phyloP scores from a whole-genome alignment of 176 grass and related monocot genomes.

The Oryza glaberrima region DNA sequence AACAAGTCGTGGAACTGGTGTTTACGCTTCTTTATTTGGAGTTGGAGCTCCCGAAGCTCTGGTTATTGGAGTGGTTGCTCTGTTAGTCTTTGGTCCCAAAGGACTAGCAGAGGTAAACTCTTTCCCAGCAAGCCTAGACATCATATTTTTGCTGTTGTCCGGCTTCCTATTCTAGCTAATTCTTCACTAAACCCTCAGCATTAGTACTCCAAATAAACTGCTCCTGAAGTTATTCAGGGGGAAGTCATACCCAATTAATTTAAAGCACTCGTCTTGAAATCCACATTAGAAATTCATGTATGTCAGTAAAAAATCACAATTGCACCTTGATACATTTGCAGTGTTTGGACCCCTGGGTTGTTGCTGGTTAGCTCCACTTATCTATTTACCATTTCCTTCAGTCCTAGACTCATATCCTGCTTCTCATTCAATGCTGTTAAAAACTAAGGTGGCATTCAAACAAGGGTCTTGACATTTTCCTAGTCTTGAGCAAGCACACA shows the following conservation, averaged over 20 bases:
- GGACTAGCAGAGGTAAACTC: conserved; percentile 87
- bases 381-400: background rate
- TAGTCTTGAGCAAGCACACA: background rate
- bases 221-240: conserved; percentile 19
- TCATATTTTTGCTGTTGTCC: background rate
- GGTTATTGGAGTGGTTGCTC: conserved; percentile 94
- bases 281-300: conserved; percentile 9
- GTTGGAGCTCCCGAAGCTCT: conserved; percentile 92
- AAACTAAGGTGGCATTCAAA: background rate
- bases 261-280: background rate
- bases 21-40: conserved; percentile 91
- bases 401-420: background rate
- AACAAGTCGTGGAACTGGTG: conserved; percentile 48
- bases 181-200: background rate
- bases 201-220: background rate
- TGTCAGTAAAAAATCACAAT: conserved; percentile 16
- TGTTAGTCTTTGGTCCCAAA: conserved; percentile 94
- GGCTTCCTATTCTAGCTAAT: conserved; percentile 2
- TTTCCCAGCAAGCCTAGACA: background rate
- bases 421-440: background rate
- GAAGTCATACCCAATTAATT: background rate
- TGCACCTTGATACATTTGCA: background rate
- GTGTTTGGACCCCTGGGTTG: conserved; percentile 4
- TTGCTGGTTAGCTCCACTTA: conserved; percentile 9
- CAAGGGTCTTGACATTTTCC: background rate